Percentiles rank a stretch among this genome's conserved stretches.
phyloP scores from a whole-genome alignment of 2,329 filamentous ascomycete genomes.

The Xylaria hypoxylon region DNA sequence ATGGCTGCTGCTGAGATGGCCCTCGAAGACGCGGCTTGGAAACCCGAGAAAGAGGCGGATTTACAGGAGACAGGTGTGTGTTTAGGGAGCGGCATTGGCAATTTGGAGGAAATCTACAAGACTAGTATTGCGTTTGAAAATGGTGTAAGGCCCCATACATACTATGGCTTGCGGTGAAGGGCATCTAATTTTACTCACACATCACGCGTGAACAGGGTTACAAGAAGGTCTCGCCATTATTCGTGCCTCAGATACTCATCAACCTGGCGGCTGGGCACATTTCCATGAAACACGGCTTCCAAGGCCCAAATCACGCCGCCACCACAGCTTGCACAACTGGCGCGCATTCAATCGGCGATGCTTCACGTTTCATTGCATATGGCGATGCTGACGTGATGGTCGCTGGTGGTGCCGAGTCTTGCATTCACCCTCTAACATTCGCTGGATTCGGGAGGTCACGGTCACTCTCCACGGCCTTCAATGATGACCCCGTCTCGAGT shows the following conservation, averaged over 20 bases:
- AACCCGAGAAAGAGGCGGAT: slow-evolving; percentile 68
- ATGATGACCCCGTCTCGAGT: slow-evolving; percentile 74
- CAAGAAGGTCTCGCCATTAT: slow-evolving; percentile 90
- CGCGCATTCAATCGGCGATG: slow-evolving; percentile 93
- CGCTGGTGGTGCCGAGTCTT: slow-evolving; percentile 94
- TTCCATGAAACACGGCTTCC: slow-evolving; percentile 89
- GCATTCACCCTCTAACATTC: slow-evolving; percentile 92
- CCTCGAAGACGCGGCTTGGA: slow-evolving; percentile 83
- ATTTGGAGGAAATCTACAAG: slow-evolving; percentile 88
- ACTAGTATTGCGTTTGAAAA: slow-evolving; percentile 81
- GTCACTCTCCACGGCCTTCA: slow-evolving; percentile 85
- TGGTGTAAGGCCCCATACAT: slow-evolving; percentile 65
- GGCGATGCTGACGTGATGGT: slow-evolving; percentile 96
- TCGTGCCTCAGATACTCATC: slow-evolving; percentile 92
- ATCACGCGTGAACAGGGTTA: slow-evolving; percentile 73
- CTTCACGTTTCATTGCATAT: slow-evolving; percentile 88
- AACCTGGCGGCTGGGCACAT: slow-evolving; percentile 96
- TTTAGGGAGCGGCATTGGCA: slow-evolving; percentile 94
- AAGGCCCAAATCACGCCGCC: slow-evolving; percentile 90
- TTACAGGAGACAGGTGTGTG: slow-evolving; percentile 87
- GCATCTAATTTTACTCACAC: slow-evolving; percentile 17
- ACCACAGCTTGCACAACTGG: slow-evolving; percentile 98
- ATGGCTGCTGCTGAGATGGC: slow-evolving; percentile 89
- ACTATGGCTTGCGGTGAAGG: slow-evolving; percentile 10
- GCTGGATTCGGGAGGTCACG: slow-evolving; percentile 90